Conservation (phyloP, 371 early-diverging fungal species). For the Thermomucor indicae-seudaticae region DNA sequence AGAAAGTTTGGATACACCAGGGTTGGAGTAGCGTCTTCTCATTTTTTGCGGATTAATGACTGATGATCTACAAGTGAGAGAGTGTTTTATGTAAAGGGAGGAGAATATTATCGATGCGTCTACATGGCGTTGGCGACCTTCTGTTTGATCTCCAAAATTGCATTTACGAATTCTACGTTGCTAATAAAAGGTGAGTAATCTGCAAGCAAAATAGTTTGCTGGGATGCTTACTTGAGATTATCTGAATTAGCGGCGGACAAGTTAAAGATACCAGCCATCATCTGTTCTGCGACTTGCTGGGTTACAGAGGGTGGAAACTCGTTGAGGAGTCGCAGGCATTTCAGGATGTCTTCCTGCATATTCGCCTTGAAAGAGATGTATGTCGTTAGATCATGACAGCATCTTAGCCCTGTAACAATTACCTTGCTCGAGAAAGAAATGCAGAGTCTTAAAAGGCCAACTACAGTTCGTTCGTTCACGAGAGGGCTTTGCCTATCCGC, state of each 20-base stretch:
- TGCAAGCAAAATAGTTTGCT: not conserved
- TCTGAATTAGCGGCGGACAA: slow-evolving; percentile 49
- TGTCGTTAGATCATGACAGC: not conserved
- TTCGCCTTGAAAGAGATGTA: slow-evolving; percentile 24
- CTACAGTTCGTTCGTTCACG: slow-evolving; percentile 74
- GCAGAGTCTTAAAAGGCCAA: slow-evolving; percentile 69
- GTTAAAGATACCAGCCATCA: slow-evolving; percentile 76
- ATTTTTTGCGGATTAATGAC: no score
- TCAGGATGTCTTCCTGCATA: slow-evolving; percentile 59
- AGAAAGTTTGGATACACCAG: no score
- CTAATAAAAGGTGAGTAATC: slow-evolving; percentile 9
- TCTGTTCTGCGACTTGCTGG: slow-evolving; percentile 68
- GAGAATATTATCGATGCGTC: not conserved
- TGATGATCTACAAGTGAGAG: no score
- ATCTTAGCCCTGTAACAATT: not conserved
- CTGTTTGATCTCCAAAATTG: slow-evolving; percentile 45
- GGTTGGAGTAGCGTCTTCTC: no score
- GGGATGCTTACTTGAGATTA: slow-evolving; percentile 42
- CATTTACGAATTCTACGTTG: slow-evolving; percentile 40
- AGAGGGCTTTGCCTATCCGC: slow-evolving; percentile 67
- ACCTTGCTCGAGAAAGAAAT: slow-evolving; percentile 69
- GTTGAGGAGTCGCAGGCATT: slow-evolving; percentile 57
- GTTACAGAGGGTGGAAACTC: slow-evolving; percentile 64
- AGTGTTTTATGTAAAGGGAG: no score
- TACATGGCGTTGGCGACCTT: slow-evolving; percentile 38